Evolutionary conservation across 2,329 filamentous ascomycete species (phyloP), one percentile per base, ranked within the genome.

Genomic region (Graphiopsis chlorocephala): DNA sequence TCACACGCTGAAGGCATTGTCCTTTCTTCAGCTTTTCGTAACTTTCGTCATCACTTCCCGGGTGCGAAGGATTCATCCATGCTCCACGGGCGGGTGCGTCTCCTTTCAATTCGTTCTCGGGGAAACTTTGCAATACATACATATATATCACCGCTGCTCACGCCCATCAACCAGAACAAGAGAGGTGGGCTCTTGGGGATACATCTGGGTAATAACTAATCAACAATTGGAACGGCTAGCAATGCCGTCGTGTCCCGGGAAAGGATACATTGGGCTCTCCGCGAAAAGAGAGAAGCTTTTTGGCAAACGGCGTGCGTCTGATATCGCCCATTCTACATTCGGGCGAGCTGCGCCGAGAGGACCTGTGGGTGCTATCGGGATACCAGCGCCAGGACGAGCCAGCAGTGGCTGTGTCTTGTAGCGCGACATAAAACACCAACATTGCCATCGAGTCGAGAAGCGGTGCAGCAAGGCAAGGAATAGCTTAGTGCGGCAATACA

Each of bases 1-100:
- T 93, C 72, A 87, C 87, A 56, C 84, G 88, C 71, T 92, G 78
- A 86, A 42, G 17, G n/a, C 12, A 20, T 4, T 4, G 8, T 10
- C 8, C 38, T 45, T 45, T n/a, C n/a, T 45, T 45, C 38, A 23
- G n/a, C 38, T 45, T 45, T 20, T 20, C 38, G n/a, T 45, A 12
- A 45, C 38, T 4, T 45, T 45, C 38, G 15, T 8, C 17, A 42
- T 45, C 38, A 45, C 38, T 45, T 45, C n/a, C 38, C 33, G 14
- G 17, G 14, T 35, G 3, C 14, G 33, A 35, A 8, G 12, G 8
- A 35, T 35, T 15, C 33, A 35, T 35, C n/a, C n/a, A n/a, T 33
- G 11, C 38, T 45, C 10, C 38, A 10, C 20, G 38, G 6, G n/a
- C 20, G 38, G 6, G 8, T 20, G 38, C 5, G 38, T 12, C 17